Evolutionary conservation across 768 basidiomycete genomes (phyloP).

Genomic region (Lactarius hengduanensis): DNA sequence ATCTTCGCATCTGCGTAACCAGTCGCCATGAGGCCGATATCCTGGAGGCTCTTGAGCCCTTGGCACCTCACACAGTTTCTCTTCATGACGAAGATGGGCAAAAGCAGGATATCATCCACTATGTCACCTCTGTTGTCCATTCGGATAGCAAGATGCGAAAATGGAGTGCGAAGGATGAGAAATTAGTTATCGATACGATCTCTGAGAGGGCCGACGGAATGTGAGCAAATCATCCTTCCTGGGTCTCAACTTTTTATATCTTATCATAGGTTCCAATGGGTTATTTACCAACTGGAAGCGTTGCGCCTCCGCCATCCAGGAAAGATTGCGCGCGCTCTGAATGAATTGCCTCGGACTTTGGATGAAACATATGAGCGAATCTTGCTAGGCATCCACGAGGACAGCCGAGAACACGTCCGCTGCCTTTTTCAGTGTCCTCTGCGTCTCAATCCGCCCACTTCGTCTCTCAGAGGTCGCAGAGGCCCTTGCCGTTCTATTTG

Average conservation of each 20-base stretch:
- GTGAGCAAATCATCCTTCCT: neutral
- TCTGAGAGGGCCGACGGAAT: slow-evolving; percentile 4
- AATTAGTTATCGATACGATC: neutral
- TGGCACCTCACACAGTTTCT: neutral
- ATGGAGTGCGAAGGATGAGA: neutral
- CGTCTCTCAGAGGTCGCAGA: slow-evolving; percentile 11
- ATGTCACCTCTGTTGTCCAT: neutral
- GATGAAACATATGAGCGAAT: neutral
- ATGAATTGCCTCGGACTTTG: neutral
- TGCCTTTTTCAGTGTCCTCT: slow-evolving; percentile 6
- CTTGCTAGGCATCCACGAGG: neutral
- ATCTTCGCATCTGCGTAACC: slow-evolving; percentile 5
- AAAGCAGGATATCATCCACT: neutral
- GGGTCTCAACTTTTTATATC: neutral
- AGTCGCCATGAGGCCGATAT: slow-evolving; percentile 12
- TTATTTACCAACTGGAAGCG: slow-evolving; percentile 1
- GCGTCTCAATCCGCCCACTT: neutral
- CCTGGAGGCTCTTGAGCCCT: neutral
- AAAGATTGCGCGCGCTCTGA: neutral
- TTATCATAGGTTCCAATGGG: neutral
- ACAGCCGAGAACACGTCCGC: neutral
- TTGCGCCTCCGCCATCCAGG: neutral
- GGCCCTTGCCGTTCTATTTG: neutral
- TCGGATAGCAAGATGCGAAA: too few species aligned
- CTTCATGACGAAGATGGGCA: neutral